These are phyloP conservation scores for Gonium pectorale DNA, from an alignment of 139 green algal genomes.

Conservation along the genomic window DNA sequence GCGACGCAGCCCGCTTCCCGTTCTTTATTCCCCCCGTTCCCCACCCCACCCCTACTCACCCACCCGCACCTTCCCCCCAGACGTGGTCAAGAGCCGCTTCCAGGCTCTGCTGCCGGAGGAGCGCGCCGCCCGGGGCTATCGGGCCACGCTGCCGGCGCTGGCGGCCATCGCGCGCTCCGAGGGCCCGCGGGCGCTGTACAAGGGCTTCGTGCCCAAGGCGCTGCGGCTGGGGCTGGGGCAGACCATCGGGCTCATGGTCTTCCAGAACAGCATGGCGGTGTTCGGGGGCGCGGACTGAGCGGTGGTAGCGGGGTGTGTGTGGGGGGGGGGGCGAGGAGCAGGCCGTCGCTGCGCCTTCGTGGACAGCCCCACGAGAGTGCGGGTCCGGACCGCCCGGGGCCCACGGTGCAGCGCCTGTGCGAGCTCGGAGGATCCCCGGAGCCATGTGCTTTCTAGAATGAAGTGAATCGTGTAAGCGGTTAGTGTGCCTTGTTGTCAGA, in stretches of 20 bases:
- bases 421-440: too few relatives aligned
- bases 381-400: too few relatives aligned
- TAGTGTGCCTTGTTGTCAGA: too few relatives aligned
- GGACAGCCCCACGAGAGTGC: too few relatives aligned
- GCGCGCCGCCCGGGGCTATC: constrained; percentile 13
- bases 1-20: too few relatives aligned
- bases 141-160: constrained; percentile 34
- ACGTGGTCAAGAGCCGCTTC: constrained; percentile 64
- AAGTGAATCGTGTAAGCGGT: too few relatives aligned
- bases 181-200: constrained; percentile 59
- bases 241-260: constrained; percentile 66
- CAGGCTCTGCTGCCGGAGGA: constrained; percentile 46
- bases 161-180: constrained; percentile 14
- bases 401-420: too few relatives aligned
- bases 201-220: constrained; percentile 69
- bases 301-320: background rate
- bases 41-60: background rate
- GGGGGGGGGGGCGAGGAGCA: background rate
- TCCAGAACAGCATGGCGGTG: constrained; percentile 48
- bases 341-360: too few relatives aligned
- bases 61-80: background rate
- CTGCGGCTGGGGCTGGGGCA: constrained; percentile 66
- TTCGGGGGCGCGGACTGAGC: constrained; percentile 20
- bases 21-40: background rate
- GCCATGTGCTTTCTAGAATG: too few relatives aligned